Evolutionary conservation across 768 basidiomycete genomes (phyloP).

Genomic region (Sarcodon aspratus): DNA sequence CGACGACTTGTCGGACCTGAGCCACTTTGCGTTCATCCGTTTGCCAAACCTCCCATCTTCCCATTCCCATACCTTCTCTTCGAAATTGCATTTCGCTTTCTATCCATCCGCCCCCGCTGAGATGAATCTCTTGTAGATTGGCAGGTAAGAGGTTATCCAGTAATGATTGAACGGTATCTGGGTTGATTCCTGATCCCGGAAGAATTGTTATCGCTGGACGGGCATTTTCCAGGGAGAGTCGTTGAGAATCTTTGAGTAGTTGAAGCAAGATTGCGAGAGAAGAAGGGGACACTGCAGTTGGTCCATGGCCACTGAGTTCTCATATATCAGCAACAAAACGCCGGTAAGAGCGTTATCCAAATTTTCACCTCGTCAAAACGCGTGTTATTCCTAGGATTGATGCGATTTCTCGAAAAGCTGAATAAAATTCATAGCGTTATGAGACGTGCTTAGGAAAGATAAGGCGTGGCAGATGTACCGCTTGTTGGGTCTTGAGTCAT

Average conservation of each 20-base stretch:
- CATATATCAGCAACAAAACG: neutral
- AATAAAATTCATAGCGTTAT: constrained; percentile 23
- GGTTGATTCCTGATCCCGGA: constrained; percentile 69
- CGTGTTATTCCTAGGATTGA: constrained; percentile 58
- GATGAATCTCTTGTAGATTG: constrained; percentile 58
- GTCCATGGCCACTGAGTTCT: constrained; percentile 39
- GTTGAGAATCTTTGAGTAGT: constrained; percentile 6
- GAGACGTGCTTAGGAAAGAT: neutral
- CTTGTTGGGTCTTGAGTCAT: constrained; percentile 45
- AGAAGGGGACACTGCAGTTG: constrained; percentile 17
- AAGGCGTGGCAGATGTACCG: constrained; percentile 26
- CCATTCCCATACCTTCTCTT: constrained; percentile 49
- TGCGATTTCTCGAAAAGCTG: constrained; percentile 31
- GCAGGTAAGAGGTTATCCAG: constrained; percentile 39
- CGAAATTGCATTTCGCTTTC: constrained; percentile 40
- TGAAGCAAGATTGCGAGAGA: constrained; percentile 10
- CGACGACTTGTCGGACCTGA: constrained; percentile 37
- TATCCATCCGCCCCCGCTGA: constrained; percentile 62
- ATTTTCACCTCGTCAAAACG: constrained; percentile 59
- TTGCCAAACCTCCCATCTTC: constrained; percentile 62
- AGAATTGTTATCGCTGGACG: constrained; percentile 29
- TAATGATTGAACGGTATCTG: constrained; percentile 35
- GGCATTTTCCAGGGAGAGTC: constrained; percentile 1
- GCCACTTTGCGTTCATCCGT: constrained; percentile 42
- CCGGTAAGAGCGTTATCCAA: neutral